Base-by-base conservation (phyloP, 371 early-diverging fungal genomes). In the Mortierella polycephala region DNA sequence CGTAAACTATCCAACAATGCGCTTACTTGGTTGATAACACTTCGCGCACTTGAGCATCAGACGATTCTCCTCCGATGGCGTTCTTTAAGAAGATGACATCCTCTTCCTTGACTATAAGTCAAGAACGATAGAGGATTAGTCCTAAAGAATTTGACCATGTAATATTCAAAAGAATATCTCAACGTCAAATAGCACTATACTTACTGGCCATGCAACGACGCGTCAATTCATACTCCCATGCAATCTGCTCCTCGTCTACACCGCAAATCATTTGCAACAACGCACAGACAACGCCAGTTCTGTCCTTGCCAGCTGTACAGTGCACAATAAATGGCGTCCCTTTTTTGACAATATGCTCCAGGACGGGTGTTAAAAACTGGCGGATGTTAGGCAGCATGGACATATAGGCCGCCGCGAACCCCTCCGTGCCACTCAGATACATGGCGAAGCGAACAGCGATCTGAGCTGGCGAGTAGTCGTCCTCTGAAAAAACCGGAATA, bases 281-380 rank as follows among this genome's bases (percentile, higher is more conserved):
- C 81, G 93, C 92, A 23, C 87, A 85, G 50, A 91, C 87, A 40
- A 96, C 83, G 16, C 96, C 96, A 1, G 96, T 96, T 52, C 96
- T 87, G 69, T 96, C 96, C 81, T 96, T 96, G 55, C 96, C 96
- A 39, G 94, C 94, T 13, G 94, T 92, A 82, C 96, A 96, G 72
- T 96, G 96, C 42, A 96, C 89, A 65, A 94, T 83, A 10, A 95
- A 85, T 0, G 94, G 85, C 50, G 85, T 86, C 41, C 75, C n/a
- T 81, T 89, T 72, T 47, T 87, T 81, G 55, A 89, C 77, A 63
- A 90, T 81, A 66, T 89, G 85, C 12, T 83, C 60, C 67, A 89
- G 84, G 52, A 89, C 85, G 11, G 84, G 83, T 13, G 84, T 64
- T 49, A 86, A 85, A 53, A 83, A 84, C 57, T 73, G 81, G n/a